These are phyloP conservation scores for Globisporangium nagaii DNA, from an alignment of 352 stramenopile genomes.

Conservation along the genomic window DNA sequence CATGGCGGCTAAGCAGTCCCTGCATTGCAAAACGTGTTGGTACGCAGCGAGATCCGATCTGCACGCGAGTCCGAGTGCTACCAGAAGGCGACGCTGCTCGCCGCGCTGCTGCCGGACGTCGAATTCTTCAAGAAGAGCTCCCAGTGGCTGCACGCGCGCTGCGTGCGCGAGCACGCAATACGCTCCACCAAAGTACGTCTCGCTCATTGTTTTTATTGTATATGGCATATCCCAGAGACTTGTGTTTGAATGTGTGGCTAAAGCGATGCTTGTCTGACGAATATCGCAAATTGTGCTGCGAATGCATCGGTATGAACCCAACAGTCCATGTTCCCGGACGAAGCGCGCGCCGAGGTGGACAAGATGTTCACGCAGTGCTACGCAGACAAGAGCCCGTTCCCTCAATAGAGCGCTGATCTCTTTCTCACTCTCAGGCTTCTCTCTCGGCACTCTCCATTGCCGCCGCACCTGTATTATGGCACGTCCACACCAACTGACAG, in stretches of 20 bases:
- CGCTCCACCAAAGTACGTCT: constrained; percentile 60
- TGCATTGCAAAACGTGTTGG: too few relatives aligned
- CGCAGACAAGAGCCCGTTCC: constrained; percentile 62
- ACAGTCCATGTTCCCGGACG: constrained; percentile 74
- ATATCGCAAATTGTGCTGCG: too few relatives aligned
- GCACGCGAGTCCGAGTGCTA: constrained; percentile 82
- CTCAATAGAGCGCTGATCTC: not conserved
- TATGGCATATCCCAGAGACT: too few relatives aligned
- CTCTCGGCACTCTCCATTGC: too few relatives aligned
- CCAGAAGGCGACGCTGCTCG: constrained; percentile 61
- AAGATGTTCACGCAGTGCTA: constrained; percentile 81
- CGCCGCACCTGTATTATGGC: too few relatives aligned
- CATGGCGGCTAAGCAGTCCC: too few relatives aligned
- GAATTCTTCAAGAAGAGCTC: constrained; percentile 60
- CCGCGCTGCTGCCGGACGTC: constrained; percentile 47
- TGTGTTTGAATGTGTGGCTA: too few relatives aligned
- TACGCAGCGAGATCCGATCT: constrained; percentile 76
- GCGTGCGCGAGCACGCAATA: constrained; percentile 69
- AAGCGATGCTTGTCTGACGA: too few relatives aligned
- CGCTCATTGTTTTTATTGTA: too few relatives aligned
- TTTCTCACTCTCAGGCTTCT: not conserved
- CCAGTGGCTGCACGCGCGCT: constrained; percentile 55
- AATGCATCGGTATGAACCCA: too few relatives aligned
- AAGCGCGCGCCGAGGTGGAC: constrained; percentile 58
- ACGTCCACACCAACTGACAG: too few relatives aligned